Evolutionary conservation across 116 monocot species (phyloP).

Genomic region (Dioscorea cayenensis): DNA sequence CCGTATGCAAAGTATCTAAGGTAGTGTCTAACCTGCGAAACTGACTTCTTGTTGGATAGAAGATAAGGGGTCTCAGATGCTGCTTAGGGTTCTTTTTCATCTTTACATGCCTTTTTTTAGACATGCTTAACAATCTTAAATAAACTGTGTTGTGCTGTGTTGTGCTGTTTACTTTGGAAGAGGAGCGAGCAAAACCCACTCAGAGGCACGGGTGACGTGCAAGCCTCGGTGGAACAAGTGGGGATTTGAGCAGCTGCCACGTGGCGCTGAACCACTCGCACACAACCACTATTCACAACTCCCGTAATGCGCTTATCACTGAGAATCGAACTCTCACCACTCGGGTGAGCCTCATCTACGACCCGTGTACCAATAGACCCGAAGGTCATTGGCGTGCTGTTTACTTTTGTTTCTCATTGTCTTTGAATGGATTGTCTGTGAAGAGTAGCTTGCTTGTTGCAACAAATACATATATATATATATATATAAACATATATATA

Average conservation of each 20-base stretch:
- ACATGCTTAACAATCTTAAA: slow-evolving; percentile 11
- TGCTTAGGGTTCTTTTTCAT: slow-evolving; percentile 5
- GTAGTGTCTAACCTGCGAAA: slow-evolving; percentile 40
- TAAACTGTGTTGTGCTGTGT: background rate
- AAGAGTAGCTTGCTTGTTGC: background rate
- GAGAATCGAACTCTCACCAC: no score
- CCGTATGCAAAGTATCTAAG: slow-evolving; percentile 9
- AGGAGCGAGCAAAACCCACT: no score
- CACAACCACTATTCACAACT: no score
- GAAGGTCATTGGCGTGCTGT: no score
- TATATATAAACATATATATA: background rate
- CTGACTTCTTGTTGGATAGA: slow-evolving; percentile 33
- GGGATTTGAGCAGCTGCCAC: no score
- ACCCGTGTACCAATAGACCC: no score
- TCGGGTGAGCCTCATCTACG: no score
- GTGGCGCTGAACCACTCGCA: no score
- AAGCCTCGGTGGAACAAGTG: no score
- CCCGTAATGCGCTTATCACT: no score
- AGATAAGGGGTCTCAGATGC: slow-evolving; percentile 5
- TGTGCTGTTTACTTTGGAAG: no score
- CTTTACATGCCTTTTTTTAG: background rate
- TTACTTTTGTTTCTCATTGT: background rate
- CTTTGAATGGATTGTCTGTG: background rate
- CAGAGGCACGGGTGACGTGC: no score
- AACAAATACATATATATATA: background rate